A percentile compares a stretch with the other conserved stretches of the same genome.
phyloP scores from a whole-genome alignment of 805 yeast genomes.

The Suhomyces prunicola region DNA sequence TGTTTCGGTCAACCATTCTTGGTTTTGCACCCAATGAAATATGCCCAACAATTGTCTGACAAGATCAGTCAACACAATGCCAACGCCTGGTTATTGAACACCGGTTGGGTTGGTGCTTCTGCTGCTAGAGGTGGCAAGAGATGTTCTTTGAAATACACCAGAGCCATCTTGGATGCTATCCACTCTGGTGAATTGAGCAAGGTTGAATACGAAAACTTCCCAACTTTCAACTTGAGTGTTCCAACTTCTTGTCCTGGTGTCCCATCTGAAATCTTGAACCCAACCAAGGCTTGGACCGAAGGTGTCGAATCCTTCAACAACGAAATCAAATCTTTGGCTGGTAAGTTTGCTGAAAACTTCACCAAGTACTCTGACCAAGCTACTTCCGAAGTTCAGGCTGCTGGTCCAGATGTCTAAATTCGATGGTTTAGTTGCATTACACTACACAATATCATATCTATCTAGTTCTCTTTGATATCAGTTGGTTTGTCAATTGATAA shows the following conservation, averaged over 20 bases:
- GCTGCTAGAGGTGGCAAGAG: constrained; percentile 93
- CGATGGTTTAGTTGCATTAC: neutral
- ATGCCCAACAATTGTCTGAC: constrained; percentile 92
- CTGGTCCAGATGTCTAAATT: constrained; percentile 69
- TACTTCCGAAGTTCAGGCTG: constrained; percentile 82
- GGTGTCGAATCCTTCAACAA: constrained; percentile 37
- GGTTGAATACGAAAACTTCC: constrained; percentile 79
- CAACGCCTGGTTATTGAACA: constrained; percentile 93
- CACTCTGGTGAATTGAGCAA: constrained; percentile 85
- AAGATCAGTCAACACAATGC: constrained; percentile 88
- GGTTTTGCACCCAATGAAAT: constrained; percentile 96
- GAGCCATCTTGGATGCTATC: constrained; percentile 92
- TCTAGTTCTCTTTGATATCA: neutral
- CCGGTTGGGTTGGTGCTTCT: constrained; percentile 98
- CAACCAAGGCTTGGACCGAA: constrained; percentile 72
- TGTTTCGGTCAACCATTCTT: constrained; percentile 99
- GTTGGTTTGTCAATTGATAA: neutral
- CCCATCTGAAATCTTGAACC: constrained; percentile 82
- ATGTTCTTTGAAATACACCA: constrained; percentile 95
- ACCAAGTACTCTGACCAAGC: constrained; percentile 79
- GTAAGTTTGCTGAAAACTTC: constrained; percentile 81
- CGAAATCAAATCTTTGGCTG: constrained; percentile 60
- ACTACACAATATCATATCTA: neutral
- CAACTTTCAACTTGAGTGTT: constrained; percentile 80
- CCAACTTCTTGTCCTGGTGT: constrained; percentile 83